Percentiles rank a stretch among this genome's conserved stretches.
Conservation (phyloP, 2,329 filamentous ascomycete species). For the Ophioceras dolichostomum region DNA sequence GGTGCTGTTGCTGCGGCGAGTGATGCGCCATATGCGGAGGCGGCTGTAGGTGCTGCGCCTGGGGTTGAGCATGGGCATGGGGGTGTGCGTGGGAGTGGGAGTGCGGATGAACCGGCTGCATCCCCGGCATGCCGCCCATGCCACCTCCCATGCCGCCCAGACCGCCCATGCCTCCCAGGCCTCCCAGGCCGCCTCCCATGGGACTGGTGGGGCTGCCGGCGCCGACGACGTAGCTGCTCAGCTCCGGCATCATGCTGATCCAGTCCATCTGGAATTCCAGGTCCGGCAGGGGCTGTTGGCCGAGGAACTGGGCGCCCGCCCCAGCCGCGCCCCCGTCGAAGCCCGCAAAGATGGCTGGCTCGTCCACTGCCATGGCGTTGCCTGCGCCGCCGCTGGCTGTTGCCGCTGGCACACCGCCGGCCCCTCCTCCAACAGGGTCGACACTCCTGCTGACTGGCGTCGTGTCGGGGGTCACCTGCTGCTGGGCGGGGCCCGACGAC, state of each 20-base stretch:
- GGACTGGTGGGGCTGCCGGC: constrained; percentile 9
- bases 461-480: constrained; percentile 9
- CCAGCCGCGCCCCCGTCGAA: constrained; percentile 16
- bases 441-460: background rate
- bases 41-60: background rate
- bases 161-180: too few species aligned
- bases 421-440: background rate
- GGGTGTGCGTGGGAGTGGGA: too few species aligned
- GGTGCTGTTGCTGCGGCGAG: constrained; percentile 26
- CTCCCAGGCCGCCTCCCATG: too few species aligned
- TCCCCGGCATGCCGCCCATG: background rate
- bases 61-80: too few species aligned
- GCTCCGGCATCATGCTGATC: constrained; percentile 29
- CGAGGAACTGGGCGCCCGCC: constrained; percentile 7
- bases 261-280: constrained; percentile 32
- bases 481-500: constrained; percentile 10
- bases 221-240: constrained; percentile 12
- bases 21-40: constrained; percentile 13
- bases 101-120: too few species aligned
- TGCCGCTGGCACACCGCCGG: too few species aligned
- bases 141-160: constrained; percentile 3
- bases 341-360: constrained; percentile 11
- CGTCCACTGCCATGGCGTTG: constrained; percentile 9
- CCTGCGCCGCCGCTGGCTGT: constrained; percentile 3
- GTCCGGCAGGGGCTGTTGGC: constrained; percentile 8